These are phyloP conservation scores for Ambrosiella cleistominuta DNA, from an alignment of 2,329 filamentous ascomycete species.

Conservation along the genomic window DNA sequence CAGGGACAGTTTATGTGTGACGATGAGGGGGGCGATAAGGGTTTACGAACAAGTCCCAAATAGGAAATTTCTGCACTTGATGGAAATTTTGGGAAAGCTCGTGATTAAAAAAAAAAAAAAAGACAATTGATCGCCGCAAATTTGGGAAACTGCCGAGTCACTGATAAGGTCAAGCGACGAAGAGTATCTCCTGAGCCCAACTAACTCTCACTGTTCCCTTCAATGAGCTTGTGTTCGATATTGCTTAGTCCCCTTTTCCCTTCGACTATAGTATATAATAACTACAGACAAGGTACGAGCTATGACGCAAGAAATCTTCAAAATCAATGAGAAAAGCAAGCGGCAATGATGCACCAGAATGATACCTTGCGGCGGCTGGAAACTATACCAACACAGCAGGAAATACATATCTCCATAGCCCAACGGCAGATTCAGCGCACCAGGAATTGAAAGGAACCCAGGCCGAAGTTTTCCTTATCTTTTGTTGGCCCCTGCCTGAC, in stretches of 20 bases:
- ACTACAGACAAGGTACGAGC: neutral
- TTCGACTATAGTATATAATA: neutral
- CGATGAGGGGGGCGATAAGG: neutral
- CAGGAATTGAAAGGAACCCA: neutral
- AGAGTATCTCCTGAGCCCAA: too few relatives aligned
- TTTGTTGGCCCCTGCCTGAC: neutral
- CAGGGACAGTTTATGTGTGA: neutral
- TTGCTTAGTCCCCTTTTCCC: neutral
- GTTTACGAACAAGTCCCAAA: neutral
- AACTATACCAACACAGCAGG: neutral
- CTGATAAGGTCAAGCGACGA: neutral
- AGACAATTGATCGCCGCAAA: neutral
- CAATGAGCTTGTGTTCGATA: neutral
- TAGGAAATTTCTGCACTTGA: neutral
- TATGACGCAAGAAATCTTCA: neutral
- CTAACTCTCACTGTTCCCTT: too few relatives aligned
- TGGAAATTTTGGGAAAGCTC: neutral
- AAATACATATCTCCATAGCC: neutral
- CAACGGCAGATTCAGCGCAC: neutral
- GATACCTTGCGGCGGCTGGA: neutral
- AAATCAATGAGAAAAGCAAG: neutral
- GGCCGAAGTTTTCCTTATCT: slow-evolving; percentile 5
- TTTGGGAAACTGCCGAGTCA: neutral
- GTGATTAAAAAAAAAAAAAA: neutral
- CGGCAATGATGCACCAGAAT: neutral